Evolutionary conservation across 225 moss, liverwort and hornwort species (phyloP).

Genomic region (Straminergon stramineum): DNA sequence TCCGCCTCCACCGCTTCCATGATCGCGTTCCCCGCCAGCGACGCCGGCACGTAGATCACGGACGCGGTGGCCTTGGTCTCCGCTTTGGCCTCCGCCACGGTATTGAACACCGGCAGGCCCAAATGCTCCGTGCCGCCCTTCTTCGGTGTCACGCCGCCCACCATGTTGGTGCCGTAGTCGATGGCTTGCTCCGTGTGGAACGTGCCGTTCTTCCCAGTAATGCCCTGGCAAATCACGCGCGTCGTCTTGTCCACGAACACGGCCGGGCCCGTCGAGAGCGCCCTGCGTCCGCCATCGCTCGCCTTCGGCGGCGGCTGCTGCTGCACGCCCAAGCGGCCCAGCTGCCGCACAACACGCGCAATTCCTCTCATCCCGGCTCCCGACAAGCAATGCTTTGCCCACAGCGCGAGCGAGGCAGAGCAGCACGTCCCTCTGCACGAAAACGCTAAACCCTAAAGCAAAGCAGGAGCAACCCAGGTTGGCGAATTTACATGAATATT

Average conservation of each 20-base stretch:
- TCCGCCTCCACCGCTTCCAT: conserved; percentile 51
- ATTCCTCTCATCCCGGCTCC: conserved; percentile 21
- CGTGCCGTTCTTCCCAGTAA: conserved; percentile 56
- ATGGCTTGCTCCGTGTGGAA: conserved; percentile 65
- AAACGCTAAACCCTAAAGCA: conserved; percentile 12
- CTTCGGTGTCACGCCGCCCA: conserved; percentile 58
- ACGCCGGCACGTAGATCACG: conserved; percentile 53
- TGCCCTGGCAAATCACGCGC: conserved; percentile 54
- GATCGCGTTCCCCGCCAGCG: conserved; percentile 37
- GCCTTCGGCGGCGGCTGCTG: not conserved
- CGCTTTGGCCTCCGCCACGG: conserved; percentile 43
- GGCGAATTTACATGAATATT: not conserved
- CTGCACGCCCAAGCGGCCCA: conserved; percentile 3
- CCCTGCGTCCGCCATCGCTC: conserved; percentile 14
- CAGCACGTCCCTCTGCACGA: not conserved
- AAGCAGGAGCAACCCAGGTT: not conserved
- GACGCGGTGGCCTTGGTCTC: conserved; percentile 48
- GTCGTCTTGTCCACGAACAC: conserved; percentile 72
- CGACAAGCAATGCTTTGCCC: not conserved
- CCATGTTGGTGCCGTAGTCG: conserved; percentile 60
- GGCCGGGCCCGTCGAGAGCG: conserved; percentile 30
- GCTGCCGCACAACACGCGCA: conserved; percentile 16
- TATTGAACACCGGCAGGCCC: conserved; percentile 49
- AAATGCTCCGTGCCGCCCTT: conserved; percentile 60
- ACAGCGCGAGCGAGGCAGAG: not conserved